Evolutionary conservation across 2,329 filamentous ascomycete genomes (phyloP), one percentile per base, ranked within the genome.

Genomic region (Paecilomyces formosus): DNA sequence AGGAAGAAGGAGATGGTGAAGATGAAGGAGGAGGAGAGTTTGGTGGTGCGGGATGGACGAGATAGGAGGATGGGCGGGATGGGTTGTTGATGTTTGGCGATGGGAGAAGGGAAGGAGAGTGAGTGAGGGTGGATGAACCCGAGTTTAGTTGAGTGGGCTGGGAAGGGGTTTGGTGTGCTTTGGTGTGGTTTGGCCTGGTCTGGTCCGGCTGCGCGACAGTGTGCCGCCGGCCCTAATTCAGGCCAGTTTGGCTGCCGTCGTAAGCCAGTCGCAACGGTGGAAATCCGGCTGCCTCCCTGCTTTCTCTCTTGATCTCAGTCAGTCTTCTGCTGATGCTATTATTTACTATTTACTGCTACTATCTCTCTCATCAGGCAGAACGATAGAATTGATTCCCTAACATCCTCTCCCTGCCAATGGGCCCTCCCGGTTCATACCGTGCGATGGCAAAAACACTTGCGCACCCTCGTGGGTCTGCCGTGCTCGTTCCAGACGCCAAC

Each of bases 1-100:
- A 68, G 70, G 72, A 70, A 70, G 69, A 13, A 15, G 68, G 71
- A 69, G 70, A 68, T 26, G 70, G 70, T 71, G 70, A 71, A 66
- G 68, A 69, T 68, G 70, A 58, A 66, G 64, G 63, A 60, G 65
- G 63, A 65, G 68, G 65, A 64, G 68, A 62, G 64, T n/a, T n/a
- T n/a, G n/a, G 64, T 73, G 68, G 68, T 69, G 65, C 65, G 55
- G 54, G 56, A 58, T 58, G 59, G 59, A 56, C 11, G 57, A 58
- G 50, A 55, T 56, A 58, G 62, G 56, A 55, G 58, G 55, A 58
- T 57, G 62, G 56, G 62, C 58, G 45, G 56, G 61, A 26, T 26
- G 24, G 62, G 58, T 66, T 68, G 66, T 67, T 66, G 67, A 65
- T 66, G 50, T 67, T 26, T 64, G 67, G 62, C 63, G 61, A 63